phyloP scores from a whole-genome alignment of 352 stramenopile species.

The Globisporangium mamillatum region DNA sequence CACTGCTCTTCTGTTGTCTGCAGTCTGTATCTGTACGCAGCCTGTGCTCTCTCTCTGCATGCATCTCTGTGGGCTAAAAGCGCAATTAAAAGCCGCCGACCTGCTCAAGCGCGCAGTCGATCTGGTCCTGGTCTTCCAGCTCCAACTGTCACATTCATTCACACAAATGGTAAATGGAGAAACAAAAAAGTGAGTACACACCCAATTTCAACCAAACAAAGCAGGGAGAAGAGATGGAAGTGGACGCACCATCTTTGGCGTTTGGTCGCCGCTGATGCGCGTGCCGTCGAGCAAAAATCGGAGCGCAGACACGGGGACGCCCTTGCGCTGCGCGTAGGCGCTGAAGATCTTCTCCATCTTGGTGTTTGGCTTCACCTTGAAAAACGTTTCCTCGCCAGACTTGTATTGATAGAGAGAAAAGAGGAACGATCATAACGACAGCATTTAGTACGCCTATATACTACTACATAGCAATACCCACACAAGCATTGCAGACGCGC shows the following conservation, averaged over 20 bases:
- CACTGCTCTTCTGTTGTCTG: slow-evolving; percentile 8
- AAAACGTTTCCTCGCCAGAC: slow-evolving; percentile 96
- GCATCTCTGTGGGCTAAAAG: not conserved
- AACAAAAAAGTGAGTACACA: not conserved
- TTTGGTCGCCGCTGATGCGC: slow-evolving; percentile 92
- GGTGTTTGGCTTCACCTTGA: slow-evolving; percentile 99
- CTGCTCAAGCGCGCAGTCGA: slow-evolving; percentile 95
- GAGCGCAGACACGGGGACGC: slow-evolving; percentile 85
- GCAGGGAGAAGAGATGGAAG: not conserved
- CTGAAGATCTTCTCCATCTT: slow-evolving; percentile 99
- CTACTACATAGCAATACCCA: not conserved
- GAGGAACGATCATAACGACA: no score
- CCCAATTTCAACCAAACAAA: not conserved
- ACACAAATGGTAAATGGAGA: not conserved
- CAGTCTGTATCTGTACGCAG: not conserved
- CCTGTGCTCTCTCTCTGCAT: not conserved
- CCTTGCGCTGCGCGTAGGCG: slow-evolving; percentile 95
- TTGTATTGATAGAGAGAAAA: slow-evolving; percentile 18
- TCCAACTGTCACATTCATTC: slow-evolving; percentile 64
- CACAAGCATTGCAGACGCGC: not conserved
- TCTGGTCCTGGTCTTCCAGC: slow-evolving; percentile 98
- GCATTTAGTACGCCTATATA: not conserved
- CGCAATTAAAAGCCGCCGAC: slow-evolving; percentile 61
- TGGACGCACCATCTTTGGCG: slow-evolving; percentile 87
- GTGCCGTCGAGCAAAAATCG: slow-evolving; percentile 97